phyloP scores from a whole-genome alignment of 169 alveolate species.

The Ichthyophthirius multifiliis region DNA sequence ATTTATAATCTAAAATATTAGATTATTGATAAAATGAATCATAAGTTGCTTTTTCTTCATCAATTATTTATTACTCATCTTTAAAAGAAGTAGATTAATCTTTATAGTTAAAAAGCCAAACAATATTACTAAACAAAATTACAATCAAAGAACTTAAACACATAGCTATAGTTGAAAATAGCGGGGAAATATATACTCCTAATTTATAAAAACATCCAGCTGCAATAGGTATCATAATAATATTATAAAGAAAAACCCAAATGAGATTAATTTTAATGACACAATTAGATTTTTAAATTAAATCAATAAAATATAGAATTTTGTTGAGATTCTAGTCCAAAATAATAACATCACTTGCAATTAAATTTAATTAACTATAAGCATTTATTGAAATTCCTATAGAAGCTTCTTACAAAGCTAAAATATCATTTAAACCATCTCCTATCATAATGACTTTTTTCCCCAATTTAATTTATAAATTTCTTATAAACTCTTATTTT shows the following conservation, averaged over 20 bases:
- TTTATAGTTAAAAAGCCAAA: conserved; percentile 23
- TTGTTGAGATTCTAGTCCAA: conserved; percentile 35
- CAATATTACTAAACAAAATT: conserved; percentile 20
- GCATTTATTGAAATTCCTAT: conserved; percentile 41
- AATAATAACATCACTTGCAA: conserved; percentile 32
- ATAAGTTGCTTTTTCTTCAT: no score
- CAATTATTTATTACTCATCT: no score
- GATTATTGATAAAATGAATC: no score
- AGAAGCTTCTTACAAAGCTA: conserved; percentile 33
- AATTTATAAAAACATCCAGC: conserved; percentile 36
- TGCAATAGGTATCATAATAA: conserved; percentile 27
- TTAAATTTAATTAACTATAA: conserved; percentile 30
- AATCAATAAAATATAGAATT: conserved; percentile 15
- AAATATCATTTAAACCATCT: conserved; percentile 41
- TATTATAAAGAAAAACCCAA: conserved; percentile 37
- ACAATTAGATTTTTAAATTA: conserved; percentile 2
- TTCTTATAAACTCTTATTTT: background rate
- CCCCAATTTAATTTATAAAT: background rate
- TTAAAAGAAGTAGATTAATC: background rate
- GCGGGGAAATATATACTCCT: conserved; percentile 28
- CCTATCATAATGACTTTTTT: conserved; percentile 50
- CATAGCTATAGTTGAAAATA: conserved; percentile 30
- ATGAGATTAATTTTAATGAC: conserved; percentile 15
- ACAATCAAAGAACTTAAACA: conserved; percentile 24
- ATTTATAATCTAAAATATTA: no score